Conservation (phyloP, 495 filamentous ascomycete genomes). For the Podospora sp. region DNA sequence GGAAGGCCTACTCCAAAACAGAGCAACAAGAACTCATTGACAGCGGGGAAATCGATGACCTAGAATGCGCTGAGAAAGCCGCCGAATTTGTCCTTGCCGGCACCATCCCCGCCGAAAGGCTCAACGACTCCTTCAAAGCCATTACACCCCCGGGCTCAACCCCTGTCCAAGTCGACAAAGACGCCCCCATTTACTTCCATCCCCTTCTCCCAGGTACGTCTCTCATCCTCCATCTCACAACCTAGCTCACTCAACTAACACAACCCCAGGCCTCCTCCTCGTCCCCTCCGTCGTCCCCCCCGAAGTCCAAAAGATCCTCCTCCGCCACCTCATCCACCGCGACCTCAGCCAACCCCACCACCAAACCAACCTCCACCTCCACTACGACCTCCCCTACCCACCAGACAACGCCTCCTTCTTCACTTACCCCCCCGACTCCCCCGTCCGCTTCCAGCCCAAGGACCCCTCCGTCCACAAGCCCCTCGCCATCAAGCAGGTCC, state of each 20-base stretch:
- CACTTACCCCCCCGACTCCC: slow-evolving; percentile 41
- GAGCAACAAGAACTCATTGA: slow-evolving; percentile 44
- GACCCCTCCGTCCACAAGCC: slow-evolving; percentile 69
- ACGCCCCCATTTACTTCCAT: slow-evolving; percentile 41
- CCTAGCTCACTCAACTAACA: not conserved
- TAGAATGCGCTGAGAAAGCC: slow-evolving; percentile 33
- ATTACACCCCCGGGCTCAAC: slow-evolving; percentile 28
- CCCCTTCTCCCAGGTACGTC: slow-evolving; percentile 44
- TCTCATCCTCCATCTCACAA: not conserved
- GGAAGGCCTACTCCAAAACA: slow-evolving; percentile 57
- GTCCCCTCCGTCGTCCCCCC: slow-evolving; percentile 72
- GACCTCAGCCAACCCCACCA: slow-evolving; percentile 75
- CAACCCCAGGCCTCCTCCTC: slow-evolving; percentile 66
- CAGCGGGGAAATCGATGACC: slow-evolving; percentile 48
- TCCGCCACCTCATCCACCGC: slow-evolving; percentile 72
- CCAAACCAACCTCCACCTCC: slow-evolving; percentile 83
- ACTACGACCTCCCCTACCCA: slow-evolving; percentile 77
- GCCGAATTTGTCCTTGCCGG: slow-evolving; percentile 41
- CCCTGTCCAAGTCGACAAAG: slow-evolving; percentile 28
- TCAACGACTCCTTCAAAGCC: slow-evolving; percentile 43
- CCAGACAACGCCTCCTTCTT: slow-evolving; percentile 47
- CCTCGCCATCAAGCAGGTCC: slow-evolving; percentile 62
- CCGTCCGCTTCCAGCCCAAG: slow-evolving; percentile 60
- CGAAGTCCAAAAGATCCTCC: slow-evolving; percentile 64
- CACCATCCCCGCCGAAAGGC: slow-evolving; percentile 37